phyloP scores from a whole-genome alignment of 23 red algal genomes.

The Gracilaria vermiculophylla region DNA sequence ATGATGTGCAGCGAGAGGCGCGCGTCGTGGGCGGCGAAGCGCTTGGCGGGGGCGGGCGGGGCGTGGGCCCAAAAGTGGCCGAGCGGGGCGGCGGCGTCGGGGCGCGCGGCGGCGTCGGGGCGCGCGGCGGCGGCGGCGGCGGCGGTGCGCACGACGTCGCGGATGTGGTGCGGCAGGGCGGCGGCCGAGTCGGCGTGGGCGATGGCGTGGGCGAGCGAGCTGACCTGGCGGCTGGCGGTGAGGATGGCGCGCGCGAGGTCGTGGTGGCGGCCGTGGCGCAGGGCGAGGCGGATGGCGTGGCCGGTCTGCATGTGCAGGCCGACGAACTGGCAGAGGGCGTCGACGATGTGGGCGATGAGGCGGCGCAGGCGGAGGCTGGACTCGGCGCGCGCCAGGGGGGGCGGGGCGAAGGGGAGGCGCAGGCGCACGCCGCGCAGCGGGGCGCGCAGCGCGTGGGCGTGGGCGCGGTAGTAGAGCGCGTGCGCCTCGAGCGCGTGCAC shows the following conservation, averaged over 20 bases:
- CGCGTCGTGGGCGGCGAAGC: conserved; percentile 21
- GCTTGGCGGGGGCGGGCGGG: neutral
- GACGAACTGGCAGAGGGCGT: conserved; percentile 43
- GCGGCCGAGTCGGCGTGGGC: neutral
- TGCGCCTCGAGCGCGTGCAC: conserved; percentile 35
- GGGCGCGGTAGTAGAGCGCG: conserved; percentile 26
- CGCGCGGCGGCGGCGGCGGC: neutral
- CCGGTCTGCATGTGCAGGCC: conserved; percentile 57
- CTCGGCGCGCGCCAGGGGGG: conserved; percentile 4
- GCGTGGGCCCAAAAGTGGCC: conserved; percentile 61
- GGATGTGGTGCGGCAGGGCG: neutral
- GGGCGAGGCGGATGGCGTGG: conserved; percentile 33
- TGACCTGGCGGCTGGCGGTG: conserved; percentile 50
- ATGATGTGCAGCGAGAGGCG: conserved; percentile 46
- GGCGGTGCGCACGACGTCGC: conserved; percentile 32
- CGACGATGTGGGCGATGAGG: conserved; percentile 1
- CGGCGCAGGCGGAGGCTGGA: neutral
- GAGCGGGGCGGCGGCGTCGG: conserved; percentile 23
- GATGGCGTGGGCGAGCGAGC: conserved; percentile 34
- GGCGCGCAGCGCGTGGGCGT: neutral
- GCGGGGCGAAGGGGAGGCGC: neutral
- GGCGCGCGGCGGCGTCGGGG: neutral
- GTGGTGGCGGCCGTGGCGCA: neutral
- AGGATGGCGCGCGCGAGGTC: conserved; percentile 51
- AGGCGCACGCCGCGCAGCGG: conserved; percentile 10